Evolutionary conservation across 805 yeast species (phyloP).

Genomic region (Pichia nakasei): DNA sequence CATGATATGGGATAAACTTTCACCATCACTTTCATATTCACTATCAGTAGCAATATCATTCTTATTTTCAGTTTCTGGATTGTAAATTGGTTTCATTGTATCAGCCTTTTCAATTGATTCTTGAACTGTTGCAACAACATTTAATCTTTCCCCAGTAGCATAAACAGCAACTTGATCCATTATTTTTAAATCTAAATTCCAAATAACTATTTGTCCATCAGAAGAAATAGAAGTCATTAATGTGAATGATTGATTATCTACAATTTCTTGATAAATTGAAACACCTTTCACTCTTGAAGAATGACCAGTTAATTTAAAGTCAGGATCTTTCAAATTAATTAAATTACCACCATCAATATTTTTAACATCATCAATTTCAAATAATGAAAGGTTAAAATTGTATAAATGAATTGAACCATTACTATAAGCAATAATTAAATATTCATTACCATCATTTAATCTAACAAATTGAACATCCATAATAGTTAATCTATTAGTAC

Average conservation of each 20-base stretch:
- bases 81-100: slow-evolving; percentile 45
- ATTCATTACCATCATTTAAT: slow-evolving; percentile 38
- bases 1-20: slow-evolving; percentile 51
- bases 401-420: slow-evolving; percentile 64
- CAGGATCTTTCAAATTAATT: slow-evolving; percentile 30
- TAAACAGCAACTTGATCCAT: slow-evolving; percentile 85
- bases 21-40: slow-evolving; percentile 71
- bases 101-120: slow-evolving; percentile 70
- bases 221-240: slow-evolving; percentile 79
- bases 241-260: slow-evolving; percentile 26
- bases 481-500: slow-evolving; percentile 40
- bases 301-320: slow-evolving; percentile 66
- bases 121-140: slow-evolving; percentile 69
- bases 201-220: slow-evolving; percentile 87
- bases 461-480: slow-evolving; percentile 55
- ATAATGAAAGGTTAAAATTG: slow-evolving; percentile 29
- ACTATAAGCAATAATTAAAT: slow-evolving; percentile 57
- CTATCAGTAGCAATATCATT: slow-evolving; percentile 44
- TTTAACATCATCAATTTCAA: slow-evolving; percentile 10
- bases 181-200: slow-evolving; percentile 49
- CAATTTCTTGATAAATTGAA: slow-evolving; percentile 33
- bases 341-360: slow-evolving; percentile 24
- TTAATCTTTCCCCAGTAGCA: slow-evolving; percentile 83
- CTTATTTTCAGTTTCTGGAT: slow-evolving; percentile 31
- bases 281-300: slow-evolving; percentile 80